Base-by-base conservation (phyloP, 2,329 filamentous ascomycete species). In the Fusarium acutatum region DNA sequence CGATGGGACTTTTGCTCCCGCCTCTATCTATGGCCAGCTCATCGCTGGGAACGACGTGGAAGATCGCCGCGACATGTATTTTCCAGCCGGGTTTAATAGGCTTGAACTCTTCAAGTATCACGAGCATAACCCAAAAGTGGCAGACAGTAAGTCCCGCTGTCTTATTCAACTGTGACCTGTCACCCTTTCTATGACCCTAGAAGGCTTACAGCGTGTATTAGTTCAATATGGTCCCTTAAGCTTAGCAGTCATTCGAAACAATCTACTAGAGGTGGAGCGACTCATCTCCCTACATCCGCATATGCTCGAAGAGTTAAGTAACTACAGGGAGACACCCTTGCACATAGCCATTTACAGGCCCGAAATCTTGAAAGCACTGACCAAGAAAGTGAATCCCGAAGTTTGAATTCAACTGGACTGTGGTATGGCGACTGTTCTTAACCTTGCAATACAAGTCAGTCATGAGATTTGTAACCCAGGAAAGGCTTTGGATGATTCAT, bases 351-450 rank as follows among this genome's bases (percentile, higher is more conserved):
- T 49, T 4, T 4, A 32, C 11, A 49, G 15, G 22, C 22, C 0
- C 1, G 22, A 49, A 0, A 13, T 32, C 15, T 9, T 49, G 11
- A 7, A 32, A 18, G 7, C 0, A 6, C 46, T 49, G 11, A 11
- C 22, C 5, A 18, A 49, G 15, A 13, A n/a, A 3, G 22, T 7
- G 4, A 32, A 2, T 5, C 15, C 46, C 1, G 11, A n/a, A 4
- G 0, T 5, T 6, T 49, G 28, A 28, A n/a, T 32, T 49, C 46
- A 5, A 22, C 10, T 0, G 5, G 6, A 20, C 5, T 0, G 1
- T 6, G 0, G 1, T 9, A 0, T 3, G 4, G 10, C 2, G 20
- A 49, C 28, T 32, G 7, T n/a, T n/a, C 22, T 49, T 18, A 13
- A 10, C 5, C 7, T 10, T 49, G 46, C 46, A n/a, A 3, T 49